Evolutionary conservation across 805 yeast genomes (phyloP).

Genomic region (Candida methanosorbosa): DNA sequence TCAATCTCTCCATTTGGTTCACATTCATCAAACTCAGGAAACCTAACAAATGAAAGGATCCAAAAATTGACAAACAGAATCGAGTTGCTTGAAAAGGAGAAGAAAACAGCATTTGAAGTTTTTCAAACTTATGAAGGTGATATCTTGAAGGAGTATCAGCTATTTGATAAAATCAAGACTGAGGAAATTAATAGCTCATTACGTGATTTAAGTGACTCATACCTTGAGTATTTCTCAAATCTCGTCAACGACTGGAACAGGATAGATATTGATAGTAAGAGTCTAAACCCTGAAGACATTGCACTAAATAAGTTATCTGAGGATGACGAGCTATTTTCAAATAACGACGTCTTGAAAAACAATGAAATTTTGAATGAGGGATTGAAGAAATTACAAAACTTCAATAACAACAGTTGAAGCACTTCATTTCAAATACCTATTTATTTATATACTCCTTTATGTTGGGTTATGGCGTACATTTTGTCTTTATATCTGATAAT

Average conservation of each 20-base stretch:
- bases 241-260: conserved; percentile 65
- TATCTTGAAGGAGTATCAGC: conserved; percentile 41
- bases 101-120: conserved; percentile 31
- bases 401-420: no score
- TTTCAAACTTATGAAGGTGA: conserved; percentile 38
- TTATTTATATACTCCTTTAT: no score
- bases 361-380: conserved; percentile 15
- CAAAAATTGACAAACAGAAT: conserved; percentile 32
- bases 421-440: no score
- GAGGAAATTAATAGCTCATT: conserved; percentile 68
- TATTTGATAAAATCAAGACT: conserved; percentile 76
- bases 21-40: conserved; percentile 25
- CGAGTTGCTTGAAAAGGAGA: conserved; percentile 35
- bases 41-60: conserved; percentile 34
- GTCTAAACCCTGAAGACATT: conserved; percentile 1
- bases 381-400: conserved; percentile 10
- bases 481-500: no score
- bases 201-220: conserved; percentile 63
- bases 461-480: no score
- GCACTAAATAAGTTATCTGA: conserved; percentile 13
- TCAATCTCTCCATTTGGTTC: conserved; percentile 33
- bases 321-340: conserved; percentile 15
- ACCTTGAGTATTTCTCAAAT: conserved; percentile 62
- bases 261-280: conserved; percentile 7
- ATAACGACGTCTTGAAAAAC: conserved; percentile 20